A percentile compares a stretch with the other conserved stretches of the same genome.
phyloP scores from a whole-genome alignment of 495 filamentous ascomycete species.

The Xylaria bambusicola region DNA sequence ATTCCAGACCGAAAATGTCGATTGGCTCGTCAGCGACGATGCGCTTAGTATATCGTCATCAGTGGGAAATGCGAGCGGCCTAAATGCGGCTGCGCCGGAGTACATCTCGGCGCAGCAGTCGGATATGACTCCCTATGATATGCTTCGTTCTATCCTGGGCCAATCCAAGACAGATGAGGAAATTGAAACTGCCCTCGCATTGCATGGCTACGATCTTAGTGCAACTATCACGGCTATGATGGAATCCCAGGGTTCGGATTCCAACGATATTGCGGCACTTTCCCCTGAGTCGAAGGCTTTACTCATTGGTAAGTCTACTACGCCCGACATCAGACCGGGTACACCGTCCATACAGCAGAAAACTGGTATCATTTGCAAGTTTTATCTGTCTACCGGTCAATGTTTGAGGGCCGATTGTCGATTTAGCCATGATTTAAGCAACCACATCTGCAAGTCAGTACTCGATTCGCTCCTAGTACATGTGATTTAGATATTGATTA shows the following conservation, averaged over 20 bases:
- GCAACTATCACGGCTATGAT: slow-evolving; percentile 86
- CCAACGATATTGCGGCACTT: slow-evolving; percentile 44
- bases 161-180: slow-evolving; percentile 90
- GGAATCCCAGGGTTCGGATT: slow-evolving; percentile 49
- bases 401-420: slow-evolving; percentile 94
- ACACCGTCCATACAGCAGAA: slow-evolving; percentile 72
- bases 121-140: slow-evolving; percentile 98
- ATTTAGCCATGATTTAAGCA: slow-evolving; percentile 94
- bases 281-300: slow-evolving; percentile 58
- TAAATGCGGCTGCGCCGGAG: slow-evolving; percentile 75
- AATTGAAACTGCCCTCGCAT: slow-evolving; percentile 83
- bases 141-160: slow-evolving; percentile 91
- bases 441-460: slow-evolving; percentile 96
- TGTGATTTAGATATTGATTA: slow-evolving; percentile 30
- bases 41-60: slow-evolving; percentile 75
- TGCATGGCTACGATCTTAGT: slow-evolving; percentile 89
- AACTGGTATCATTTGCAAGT: slow-evolving; percentile 91
- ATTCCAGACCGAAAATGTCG: slow-evolving; percentile 87
- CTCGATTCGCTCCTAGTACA: background rate
- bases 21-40: slow-evolving; percentile 95
- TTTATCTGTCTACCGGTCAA: slow-evolving; percentile 87
- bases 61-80: slow-evolving; percentile 61
- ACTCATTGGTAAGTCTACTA: slow-evolving; percentile 90
- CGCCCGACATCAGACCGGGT: slow-evolving; percentile 65
- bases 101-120: slow-evolving; percentile 73